Evolutionary conservation across 495 filamentous ascomycete species (phyloP), one percentile per base, ranked within the genome.

Genomic region (Penicillium lividum): DNA sequence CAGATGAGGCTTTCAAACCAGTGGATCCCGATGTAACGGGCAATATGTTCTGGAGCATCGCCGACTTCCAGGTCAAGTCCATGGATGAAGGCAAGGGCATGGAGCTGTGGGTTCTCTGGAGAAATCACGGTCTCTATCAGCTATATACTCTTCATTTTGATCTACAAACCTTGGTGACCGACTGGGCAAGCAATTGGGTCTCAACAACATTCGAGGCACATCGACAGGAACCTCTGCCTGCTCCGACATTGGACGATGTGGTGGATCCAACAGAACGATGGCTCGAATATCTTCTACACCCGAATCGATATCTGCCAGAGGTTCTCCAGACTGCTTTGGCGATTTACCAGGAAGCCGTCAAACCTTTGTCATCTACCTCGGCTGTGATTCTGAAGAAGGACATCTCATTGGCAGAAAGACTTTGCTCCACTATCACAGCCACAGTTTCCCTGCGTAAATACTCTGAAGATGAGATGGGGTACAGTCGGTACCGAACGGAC

Each of bases 81-180:
- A 73, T 73, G 30, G 71, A 77, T 43, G 75, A 77, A 68, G 79
- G 72, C 65, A 83, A 62, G 61, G 76, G 69, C 16, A 83, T 86
- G 58, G 84, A 91, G 66, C 54, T 93, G 4, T 99, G 94, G 94
- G 81, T 92, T 11, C 73, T 94, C 43, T 93, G 91, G 92, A 88
- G 93, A 76, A 87, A 89, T 73, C 88, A 94, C 67, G 82, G 88
- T 62, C 81, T 87, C 59, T 86, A 92, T 70, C 79, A 88, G 56
- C 78, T 96, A 40, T 89, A 92, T 70, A 78, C 82, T 53, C 59
- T 90, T 59, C 80, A 82, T 56, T 79, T 82, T 72, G 64, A 83
- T 58, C 69, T 89, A 67, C 70, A 76, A 5, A 73, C 75, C 10
- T 46, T 87, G 54, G 64, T 72, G 22, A 46, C 66, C 7, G 80